Percentiles rank a stretch among this genome's conserved stretches.
These are phyloP conservation scores for Cairneyella variabilis DNA, from an alignment of 495 filamentous ascomycete genomes.

Conservation along the genomic window DNA sequence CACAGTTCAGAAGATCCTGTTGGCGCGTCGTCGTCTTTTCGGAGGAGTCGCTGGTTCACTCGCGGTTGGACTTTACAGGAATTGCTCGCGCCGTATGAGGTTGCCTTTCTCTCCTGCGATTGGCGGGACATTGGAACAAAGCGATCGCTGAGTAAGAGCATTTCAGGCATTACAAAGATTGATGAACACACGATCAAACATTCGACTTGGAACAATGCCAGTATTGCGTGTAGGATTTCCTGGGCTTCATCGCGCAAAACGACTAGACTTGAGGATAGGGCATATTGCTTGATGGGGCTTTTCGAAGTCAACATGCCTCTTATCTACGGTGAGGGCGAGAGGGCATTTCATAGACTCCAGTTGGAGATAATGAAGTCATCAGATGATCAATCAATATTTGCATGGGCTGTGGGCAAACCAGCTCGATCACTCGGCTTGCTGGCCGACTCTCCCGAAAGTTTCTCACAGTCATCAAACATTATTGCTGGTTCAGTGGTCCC, in stretches of 20 bases:
- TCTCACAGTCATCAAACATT: no score
- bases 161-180: neutral
- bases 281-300: neutral
- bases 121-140: neutral
- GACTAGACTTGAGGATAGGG: constrained; percentile 1
- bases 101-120: neutral
- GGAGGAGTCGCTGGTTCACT: neutral
- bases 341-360: neutral
- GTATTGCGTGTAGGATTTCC: neutral
- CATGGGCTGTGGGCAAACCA: neutral
- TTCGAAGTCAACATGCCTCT: constrained; percentile 4
- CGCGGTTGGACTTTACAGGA: neutral
- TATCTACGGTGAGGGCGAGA: constrained; percentile 2
- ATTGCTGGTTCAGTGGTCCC: no score
- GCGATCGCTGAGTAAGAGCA: neutral
- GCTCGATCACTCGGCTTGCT: no score
- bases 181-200: neutral
- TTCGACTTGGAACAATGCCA: neutral
- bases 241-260: neutral
- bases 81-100: constrained; percentile 5
- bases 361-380: neutral
- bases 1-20: no score
- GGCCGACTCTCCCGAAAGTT: no score
- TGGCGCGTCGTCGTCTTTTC: neutral
- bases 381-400: neutral